A percentile compares a stretch with the other conserved stretches of the same genome.
phyloP scores from a whole-genome alignment of 2,329 filamentous ascomycete genomes.

The Fonsecaea monophora region DNA sequence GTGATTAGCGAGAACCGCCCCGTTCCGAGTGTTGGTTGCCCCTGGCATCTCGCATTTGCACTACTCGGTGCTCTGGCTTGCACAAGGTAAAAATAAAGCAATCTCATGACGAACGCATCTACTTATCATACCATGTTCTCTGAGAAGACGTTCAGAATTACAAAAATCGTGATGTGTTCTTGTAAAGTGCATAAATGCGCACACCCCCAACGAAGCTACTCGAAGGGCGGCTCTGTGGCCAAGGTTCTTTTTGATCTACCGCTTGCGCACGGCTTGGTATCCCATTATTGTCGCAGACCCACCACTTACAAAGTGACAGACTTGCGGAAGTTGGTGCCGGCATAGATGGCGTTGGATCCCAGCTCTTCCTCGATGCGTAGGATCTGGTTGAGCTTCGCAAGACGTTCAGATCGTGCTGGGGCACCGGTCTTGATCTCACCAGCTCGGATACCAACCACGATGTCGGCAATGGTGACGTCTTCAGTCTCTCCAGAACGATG shows the following conservation, averaged over 20 bases:
- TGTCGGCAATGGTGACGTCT: constrained; percentile 98
- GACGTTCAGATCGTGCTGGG: constrained; percentile 93
- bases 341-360: constrained; percentile 87
- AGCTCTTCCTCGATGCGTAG: constrained; percentile 99
- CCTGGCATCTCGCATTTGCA: too few species aligned
- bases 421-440: constrained; percentile 99
- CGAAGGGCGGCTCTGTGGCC: background rate
- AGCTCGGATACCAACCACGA: constrained; percentile 92
- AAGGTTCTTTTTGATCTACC: background rate
- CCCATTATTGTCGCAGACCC: background rate
- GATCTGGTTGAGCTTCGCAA: constrained; percentile 99
- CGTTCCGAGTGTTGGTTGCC: background rate
- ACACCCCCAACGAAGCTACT: constrained; percentile 10
- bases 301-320: constrained; percentile 78
- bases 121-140: background rate
- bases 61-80: too few species aligned
- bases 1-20: background rate
- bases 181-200: constrained; percentile 1
- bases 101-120: background rate
- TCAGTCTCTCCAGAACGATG: constrained; percentile 99
- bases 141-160: background rate
- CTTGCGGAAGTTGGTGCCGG: constrained; percentile 89
- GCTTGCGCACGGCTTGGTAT: background rate
- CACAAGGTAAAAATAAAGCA: too few species aligned
- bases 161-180: constrained; percentile 7